A percentile compares a stretch with the other conserved stretches of the same genome.
Evolutionary conservation across 805 yeast genomes (phyloP).

Genomic region (Vanderwaltozyma polyspora): DNA sequence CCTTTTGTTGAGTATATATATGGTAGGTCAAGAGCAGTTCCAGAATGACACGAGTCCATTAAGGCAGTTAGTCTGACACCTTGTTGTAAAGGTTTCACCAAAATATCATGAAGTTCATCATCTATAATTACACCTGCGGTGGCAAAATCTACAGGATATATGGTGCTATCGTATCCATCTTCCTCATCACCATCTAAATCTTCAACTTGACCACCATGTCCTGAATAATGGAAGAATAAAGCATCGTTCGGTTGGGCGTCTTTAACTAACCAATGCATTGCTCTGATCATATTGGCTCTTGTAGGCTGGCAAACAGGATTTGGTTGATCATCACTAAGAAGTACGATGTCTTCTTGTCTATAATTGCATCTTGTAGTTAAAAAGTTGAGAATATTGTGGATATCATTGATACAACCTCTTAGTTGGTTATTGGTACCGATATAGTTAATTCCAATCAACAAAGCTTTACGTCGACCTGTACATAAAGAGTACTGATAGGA

Average conservation of each 20-base stretch:
- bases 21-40: constrained; percentile 71
- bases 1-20: constrained; percentile 78
- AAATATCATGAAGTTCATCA: constrained; percentile 57
- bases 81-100: constrained; percentile 57
- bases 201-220: constrained; percentile 69
- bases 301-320: constrained; percentile 46
- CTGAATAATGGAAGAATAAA: constrained; percentile 71
- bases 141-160: constrained; percentile 65
- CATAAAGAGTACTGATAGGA: constrained; percentile 54
- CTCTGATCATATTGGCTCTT: constrained; percentile 56
- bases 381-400: constrained; percentile 38
- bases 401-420: constrained; percentile 76
- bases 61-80: constrained; percentile 72
- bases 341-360: constrained; percentile 42
- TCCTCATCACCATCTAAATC: constrained; percentile 68
- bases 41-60: constrained; percentile 80
- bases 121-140: constrained; percentile 57
- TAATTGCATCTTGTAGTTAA: constrained; percentile 37
- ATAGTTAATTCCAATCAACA: constrained; percentile 70
- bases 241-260: constrained; percentile 73
- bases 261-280: constrained; percentile 71
- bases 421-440: constrained; percentile 49
- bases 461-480: constrained; percentile 61
- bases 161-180: constrained; percentile 60
- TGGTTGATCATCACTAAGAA: constrained; percentile 45